Percentiles rank a stretch among this genome's conserved stretches.
Evolutionary conservation across 345 rosid species (phyloP).

Genomic region (Lenwebbia sp.): DNA sequence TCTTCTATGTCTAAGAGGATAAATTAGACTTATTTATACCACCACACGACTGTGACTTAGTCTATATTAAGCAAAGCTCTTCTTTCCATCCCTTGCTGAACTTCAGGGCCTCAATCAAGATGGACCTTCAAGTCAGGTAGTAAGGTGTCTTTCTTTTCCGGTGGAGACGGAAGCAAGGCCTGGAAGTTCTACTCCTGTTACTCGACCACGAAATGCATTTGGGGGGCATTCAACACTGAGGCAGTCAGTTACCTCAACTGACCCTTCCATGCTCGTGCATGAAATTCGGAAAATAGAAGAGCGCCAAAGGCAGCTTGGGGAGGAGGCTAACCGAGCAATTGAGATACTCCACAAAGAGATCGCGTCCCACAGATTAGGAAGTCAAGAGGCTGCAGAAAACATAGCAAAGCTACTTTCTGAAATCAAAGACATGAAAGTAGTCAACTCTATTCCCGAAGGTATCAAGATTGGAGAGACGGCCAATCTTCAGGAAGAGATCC

Average conservation of each 20-base stretch:
- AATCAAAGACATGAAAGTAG: constrained; percentile 70
- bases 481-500: constrained; percentile 72
- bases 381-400: constrained; percentile 69
- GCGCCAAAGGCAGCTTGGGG: constrained; percentile 74
- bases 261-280: constrained; percentile 68
- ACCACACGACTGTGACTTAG: neutral
- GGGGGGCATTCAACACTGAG: constrained; percentile 41
- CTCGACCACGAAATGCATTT: constrained; percentile 22
- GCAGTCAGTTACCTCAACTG: constrained; percentile 56
- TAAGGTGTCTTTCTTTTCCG: constrained; percentile 66
- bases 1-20: neutral
- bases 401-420: constrained; percentile 77
- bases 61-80: neutral
- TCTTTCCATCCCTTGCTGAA: neutral
- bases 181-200: constrained; percentile 21
- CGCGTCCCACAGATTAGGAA: constrained; percentile 65
- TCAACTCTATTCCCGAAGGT: constrained; percentile 41
- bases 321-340: constrained; percentile 85
- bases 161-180: constrained; percentile 26
- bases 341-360: constrained; percentile 93
- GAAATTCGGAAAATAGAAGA: constrained; percentile 85
- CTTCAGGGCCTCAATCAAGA: constrained; percentile 36
- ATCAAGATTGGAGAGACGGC: constrained; percentile 36
- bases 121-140: constrained; percentile 58
- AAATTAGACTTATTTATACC: neutral